Evolutionary conservation across 1,139 yeast species (phyloP).

Genomic region (Protomyces macrosporus): DNA sequence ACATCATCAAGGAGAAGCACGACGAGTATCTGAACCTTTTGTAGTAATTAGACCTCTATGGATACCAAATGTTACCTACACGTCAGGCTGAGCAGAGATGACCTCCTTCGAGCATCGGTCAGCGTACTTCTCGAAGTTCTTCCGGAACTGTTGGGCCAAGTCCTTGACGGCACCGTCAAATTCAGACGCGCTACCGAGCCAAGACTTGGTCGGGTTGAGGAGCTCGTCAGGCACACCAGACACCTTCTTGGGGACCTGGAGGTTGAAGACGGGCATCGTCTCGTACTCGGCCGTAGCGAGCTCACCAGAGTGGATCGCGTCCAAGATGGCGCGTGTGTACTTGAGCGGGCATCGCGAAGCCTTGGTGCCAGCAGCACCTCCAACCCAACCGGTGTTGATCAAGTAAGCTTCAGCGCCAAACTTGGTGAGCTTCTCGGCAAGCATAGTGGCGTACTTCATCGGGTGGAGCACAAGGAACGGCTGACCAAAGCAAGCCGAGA

Average conservation of each 20-base stretch:
- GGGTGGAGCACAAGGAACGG: constrained; percentile 98
- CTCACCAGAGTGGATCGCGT: constrained; percentile 90
- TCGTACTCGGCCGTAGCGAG: constrained; percentile 76
- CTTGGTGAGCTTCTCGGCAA: constrained; percentile 83
- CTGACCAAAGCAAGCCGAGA: constrained; percentile 98
- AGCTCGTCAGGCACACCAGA: constrained; percentile 79
- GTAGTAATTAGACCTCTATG: not conserved
- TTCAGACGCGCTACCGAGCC: constrained; percentile 64
- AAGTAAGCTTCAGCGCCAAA: constrained; percentile 94
- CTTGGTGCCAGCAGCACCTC: constrained; percentile 66
- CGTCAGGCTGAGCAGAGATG: constrained; percentile 80
- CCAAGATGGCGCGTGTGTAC: constrained; percentile 94
- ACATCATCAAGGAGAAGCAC: constrained; percentile 22
- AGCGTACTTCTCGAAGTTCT: constrained; percentile 81
- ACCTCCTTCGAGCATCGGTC: constrained; percentile 82
- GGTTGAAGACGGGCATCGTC: constrained; percentile 77
- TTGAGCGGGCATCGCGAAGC: constrained; percentile 97
- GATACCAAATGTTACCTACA: constrained; percentile 26
- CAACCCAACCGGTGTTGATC: constrained; percentile 98
- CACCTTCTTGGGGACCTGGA: constrained; percentile 76
- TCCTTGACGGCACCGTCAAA: constrained; percentile 65
- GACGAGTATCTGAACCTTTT: constrained; percentile 3
- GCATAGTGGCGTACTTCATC: constrained; percentile 95
- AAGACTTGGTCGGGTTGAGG: constrained; percentile 79
- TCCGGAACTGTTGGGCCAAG: constrained; percentile 72